phyloP scores from a whole-genome alignment of 345 rosid species.

The Viola odorata region DNA sequence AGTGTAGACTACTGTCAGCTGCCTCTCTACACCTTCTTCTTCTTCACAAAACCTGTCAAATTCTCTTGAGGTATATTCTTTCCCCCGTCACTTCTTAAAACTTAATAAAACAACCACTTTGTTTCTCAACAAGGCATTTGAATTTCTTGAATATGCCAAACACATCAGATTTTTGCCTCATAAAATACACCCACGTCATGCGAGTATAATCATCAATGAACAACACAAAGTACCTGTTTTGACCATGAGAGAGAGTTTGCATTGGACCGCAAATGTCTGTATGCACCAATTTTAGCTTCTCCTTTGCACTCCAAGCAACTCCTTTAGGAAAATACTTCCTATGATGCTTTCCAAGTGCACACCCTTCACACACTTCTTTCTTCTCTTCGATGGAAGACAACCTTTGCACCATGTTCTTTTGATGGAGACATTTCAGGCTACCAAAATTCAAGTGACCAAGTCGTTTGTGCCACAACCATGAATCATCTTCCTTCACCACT shows the following conservation, averaged over 20 bases:
- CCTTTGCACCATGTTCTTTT: background rate
- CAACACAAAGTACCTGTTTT: background rate
- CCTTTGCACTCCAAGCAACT: background rate
- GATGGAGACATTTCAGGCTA: background rate
- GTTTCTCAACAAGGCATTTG: background rate
- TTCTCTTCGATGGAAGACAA: background rate
- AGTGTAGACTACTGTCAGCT: background rate
- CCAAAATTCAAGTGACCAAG: background rate
- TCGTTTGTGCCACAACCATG: background rate
- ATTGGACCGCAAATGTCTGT: background rate
- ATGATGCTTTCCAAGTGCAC: background rate
- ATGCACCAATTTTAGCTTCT: background rate
- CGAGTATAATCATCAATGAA: background rate
- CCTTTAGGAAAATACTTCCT: background rate
- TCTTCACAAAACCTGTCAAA: background rate
- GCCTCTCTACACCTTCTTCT: background rate
- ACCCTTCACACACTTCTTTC: background rate
- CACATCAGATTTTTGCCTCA: background rate
- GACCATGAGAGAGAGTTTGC: background rate
- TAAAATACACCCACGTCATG: background rate
- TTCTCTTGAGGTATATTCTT: background rate
- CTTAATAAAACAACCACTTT: background rate
- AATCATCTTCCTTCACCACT: background rate
- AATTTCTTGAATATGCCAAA: background rate
- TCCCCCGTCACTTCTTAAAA: background rate